A percentile compares a stretch with the other conserved stretches of the same genome.
Conservation (phyloP, 2,329 filamentous ascomycete genomes). For the Pseudogymnoascus sp. region DNA sequence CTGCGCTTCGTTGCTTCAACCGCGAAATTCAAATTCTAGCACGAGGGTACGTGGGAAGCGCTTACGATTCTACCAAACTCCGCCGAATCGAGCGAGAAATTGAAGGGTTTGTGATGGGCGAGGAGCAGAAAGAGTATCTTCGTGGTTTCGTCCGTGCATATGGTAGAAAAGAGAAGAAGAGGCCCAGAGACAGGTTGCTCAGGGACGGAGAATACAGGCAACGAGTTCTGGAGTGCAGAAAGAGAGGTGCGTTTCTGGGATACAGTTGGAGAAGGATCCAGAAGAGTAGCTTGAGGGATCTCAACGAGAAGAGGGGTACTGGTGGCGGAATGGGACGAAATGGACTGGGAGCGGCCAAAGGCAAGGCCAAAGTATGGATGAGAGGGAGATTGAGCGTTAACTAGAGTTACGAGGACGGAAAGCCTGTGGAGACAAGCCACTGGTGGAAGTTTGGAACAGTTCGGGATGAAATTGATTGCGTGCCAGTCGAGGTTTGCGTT, state of each 20-base stretch:
- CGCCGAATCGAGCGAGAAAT: slow-evolving; percentile 28
- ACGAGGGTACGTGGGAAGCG: slow-evolving; percentile 24
- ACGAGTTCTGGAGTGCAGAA: slow-evolving; percentile 69
- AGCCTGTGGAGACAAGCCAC: not conserved
- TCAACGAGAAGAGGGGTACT: not conserved
- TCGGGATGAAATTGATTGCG: not conserved
- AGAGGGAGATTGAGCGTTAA: slow-evolving; percentile 7
- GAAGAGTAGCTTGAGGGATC: slow-evolving; percentile 10
- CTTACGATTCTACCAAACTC: slow-evolving; percentile 25
- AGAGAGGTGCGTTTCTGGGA: slow-evolving; percentile 75
- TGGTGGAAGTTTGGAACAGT: not conserved
- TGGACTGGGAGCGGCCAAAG: not conserved
- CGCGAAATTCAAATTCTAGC: slow-evolving; percentile 28
- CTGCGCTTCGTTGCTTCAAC: slow-evolving; percentile 27
- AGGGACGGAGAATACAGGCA: slow-evolving; percentile 61
- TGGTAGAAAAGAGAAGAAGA: slow-evolving; percentile 56
- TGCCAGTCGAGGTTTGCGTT: not conserved
- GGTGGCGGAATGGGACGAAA: not conserved
- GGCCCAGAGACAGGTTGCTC: slow-evolving; percentile 77
- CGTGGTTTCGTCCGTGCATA: slow-evolving; percentile 28
- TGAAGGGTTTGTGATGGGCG: slow-evolving; percentile 24
- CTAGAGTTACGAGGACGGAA: not conserved
- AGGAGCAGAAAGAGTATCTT: slow-evolving; percentile 29
- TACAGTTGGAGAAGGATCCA: slow-evolving; percentile 68
- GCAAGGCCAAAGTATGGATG: slow-evolving; percentile 8